phyloP scores from a whole-genome alignment of 2,329 filamentous ascomycete species.

The Herpotrichia juniperi region DNA sequence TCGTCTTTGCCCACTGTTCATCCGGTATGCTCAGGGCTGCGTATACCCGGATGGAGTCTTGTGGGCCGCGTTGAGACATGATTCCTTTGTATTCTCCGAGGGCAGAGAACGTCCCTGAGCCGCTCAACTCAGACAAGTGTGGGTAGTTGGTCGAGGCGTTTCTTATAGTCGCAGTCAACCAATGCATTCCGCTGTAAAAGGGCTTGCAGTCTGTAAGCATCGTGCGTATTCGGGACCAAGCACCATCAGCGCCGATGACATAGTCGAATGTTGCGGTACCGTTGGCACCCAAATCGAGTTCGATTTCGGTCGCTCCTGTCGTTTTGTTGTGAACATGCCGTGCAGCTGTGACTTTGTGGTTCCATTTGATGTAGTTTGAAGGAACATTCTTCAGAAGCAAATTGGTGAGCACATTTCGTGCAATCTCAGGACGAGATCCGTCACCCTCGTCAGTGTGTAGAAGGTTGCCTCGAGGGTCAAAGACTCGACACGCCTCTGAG shows the following conservation, averaged over 20 bases:
- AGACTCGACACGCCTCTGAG: constrained; percentile 43
- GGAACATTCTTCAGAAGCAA: constrained; percentile 55
- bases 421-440: constrained; percentile 55
- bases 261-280: constrained; percentile 39
- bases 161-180: constrained; percentile 52
- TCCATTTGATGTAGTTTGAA: constrained; percentile 55
- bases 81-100: constrained; percentile 11
- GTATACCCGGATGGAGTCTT: constrained; percentile 52
- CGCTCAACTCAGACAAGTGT: constrained; percentile 51
- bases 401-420: constrained; percentile 52
- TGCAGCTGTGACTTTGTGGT: constrained; percentile 18
- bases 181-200: constrained; percentile 37
- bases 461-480: constrained; percentile 40
- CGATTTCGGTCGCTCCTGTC: not conserved
- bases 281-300: not conserved
- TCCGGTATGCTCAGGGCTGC: constrained; percentile 43
- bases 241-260: constrained; percentile 54
- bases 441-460: constrained; percentile 27
- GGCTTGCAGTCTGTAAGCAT: constrained; percentile 41
- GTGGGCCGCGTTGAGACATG: constrained; percentile 52
- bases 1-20: not conserved
- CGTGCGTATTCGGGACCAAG: constrained; percentile 43
- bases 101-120: constrained; percentile 48
- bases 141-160: constrained; percentile 49
- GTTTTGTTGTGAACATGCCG: not conserved